Evolutionary conservation across 495 filamentous ascomycete species (phyloP).

Genomic region (Corynascus novoguineensis): DNA sequence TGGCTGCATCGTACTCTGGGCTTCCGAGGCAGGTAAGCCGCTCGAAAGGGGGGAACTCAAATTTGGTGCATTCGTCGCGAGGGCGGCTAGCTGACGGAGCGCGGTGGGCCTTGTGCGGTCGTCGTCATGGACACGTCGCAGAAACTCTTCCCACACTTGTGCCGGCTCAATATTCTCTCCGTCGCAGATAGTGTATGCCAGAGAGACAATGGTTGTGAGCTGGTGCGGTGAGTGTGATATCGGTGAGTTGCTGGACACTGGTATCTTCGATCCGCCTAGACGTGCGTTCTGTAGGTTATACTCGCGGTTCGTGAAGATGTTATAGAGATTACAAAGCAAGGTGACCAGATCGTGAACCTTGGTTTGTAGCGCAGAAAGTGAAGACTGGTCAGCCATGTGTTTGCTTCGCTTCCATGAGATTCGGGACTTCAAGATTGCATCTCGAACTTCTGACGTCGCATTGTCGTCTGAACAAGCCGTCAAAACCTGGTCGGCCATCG

Average conservation of each 20-base stretch:
- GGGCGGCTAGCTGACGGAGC: no score
- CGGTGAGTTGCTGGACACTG: no score
- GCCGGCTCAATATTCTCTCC: no score
- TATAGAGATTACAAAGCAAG: slow-evolving; percentile 18
- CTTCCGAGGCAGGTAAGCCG: no score
- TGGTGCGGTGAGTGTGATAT: no score
- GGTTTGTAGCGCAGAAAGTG: slow-evolving; percentile 12
- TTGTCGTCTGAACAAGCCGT: neutral
- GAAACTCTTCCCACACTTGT: no score
- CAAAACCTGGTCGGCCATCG: slow-evolving; percentile 28
- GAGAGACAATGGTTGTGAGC: no score
- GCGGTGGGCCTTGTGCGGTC: no score
- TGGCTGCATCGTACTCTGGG: neutral
- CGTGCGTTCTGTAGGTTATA: neutral
- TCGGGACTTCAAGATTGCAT: slow-evolving; percentile 17
- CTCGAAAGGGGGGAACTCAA: no score
- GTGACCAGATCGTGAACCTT: slow-evolving; percentile 9
- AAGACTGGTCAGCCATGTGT: slow-evolving; percentile 14
- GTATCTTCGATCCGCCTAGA: neutral
- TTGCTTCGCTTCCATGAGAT: slow-evolving; percentile 26
- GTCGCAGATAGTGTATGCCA: no score
- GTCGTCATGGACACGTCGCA: no score
- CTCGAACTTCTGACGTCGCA: neutral
- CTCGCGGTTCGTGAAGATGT: slow-evolving; percentile 20
- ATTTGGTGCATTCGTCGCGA: no score